Conservation (phyloP, 2,329 filamentous ascomycete genomes). For the Phialemoniopsis sp. region DNA sequence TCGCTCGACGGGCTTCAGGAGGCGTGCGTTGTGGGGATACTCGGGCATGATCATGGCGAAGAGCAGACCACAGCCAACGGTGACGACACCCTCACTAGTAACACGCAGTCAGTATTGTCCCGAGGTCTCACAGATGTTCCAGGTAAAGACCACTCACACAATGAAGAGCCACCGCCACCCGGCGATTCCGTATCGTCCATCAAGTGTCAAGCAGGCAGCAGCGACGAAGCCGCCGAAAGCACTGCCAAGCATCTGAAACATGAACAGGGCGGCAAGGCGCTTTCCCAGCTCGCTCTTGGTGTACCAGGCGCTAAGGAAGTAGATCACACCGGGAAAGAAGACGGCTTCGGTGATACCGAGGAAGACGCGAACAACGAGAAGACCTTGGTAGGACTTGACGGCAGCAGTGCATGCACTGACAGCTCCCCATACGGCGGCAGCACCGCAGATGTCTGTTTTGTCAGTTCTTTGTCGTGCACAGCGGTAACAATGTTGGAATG, state of each 20-base stretch:
- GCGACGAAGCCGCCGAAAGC: slow-evolving; percentile 48
- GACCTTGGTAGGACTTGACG: slow-evolving; percentile 22
- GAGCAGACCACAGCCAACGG: slow-evolving; percentile 25
- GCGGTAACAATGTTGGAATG: slow-evolving; percentile 12
- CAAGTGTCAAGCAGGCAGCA: slow-evolving; percentile 41
- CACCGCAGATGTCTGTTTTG: slow-evolving; percentile 18
- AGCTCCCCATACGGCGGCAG: slow-evolving; percentile 19
- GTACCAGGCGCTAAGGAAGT: slow-evolving; percentile 36
- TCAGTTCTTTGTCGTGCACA: too few relatives aligned
- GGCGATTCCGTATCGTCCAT: slow-evolving; percentile 37
- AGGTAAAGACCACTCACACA: too few relatives aligned
- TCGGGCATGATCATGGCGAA: slow-evolving; percentile 24
- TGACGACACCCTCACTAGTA: slow-evolving; percentile 35
- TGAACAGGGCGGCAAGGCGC: slow-evolving; percentile 28
- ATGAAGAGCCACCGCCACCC: slow-evolving; percentile 53
- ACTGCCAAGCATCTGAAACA: slow-evolving; percentile 25
- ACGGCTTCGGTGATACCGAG: slow-evolving; percentile 29
- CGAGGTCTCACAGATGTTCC: too few relatives aligned
- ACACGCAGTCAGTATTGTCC: too few relatives aligned
- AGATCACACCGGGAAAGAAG: slow-evolving; percentile 32
- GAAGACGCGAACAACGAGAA: slow-evolving; percentile 27
- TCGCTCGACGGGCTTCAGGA: slow-evolving; percentile 20
- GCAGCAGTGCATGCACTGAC: slow-evolving; percentile 26
- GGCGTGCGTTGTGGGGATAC: slow-evolving; percentile 32
- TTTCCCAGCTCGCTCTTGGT: slow-evolving; percentile 29